Evolutionary conservation across 2,329 filamentous ascomycete species (phyloP).

Genomic region (Diaporthe destruens): DNA sequence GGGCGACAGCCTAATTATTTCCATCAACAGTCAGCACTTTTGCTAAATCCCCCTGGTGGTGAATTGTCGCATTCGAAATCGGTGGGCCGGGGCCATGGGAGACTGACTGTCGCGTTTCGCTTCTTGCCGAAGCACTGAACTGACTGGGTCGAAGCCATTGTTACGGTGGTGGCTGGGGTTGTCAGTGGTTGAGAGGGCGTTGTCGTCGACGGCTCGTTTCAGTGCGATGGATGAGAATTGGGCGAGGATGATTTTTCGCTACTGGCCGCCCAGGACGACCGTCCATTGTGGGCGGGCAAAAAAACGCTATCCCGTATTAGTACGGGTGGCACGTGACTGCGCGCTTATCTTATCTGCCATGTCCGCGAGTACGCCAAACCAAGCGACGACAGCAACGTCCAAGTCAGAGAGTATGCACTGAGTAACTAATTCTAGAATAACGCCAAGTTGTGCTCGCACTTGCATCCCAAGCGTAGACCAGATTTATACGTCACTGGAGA

Average conservation of each 20-base stretch:
- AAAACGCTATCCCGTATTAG: no score
- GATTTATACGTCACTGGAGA: background rate
- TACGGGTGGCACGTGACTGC: slow-evolving; percentile 38
- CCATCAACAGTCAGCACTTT: slow-evolving; percentile 39
- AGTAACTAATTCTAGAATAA: background rate
- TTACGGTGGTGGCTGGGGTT: slow-evolving; percentile 55
- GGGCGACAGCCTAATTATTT: slow-evolving; percentile 41
- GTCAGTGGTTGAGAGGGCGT: slow-evolving; percentile 35
- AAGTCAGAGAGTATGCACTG: background rate
- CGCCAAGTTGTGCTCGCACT: background rate
- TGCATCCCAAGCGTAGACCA: background rate
- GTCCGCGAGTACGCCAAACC: background rate
- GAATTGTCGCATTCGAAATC: slow-evolving; percentile 32
- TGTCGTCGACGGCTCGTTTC: slow-evolving; percentile 34
- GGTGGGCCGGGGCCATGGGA: slow-evolving; percentile 26
- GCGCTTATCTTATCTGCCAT: slow-evolving; percentile 26
- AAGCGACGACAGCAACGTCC: slow-evolving; percentile 4
- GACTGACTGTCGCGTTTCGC: slow-evolving; percentile 79
- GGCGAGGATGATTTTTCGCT: slow-evolving; percentile 40
- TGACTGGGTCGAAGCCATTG: slow-evolving; percentile 83
- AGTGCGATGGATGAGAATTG: slow-evolving; percentile 14
- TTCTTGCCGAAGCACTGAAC: slow-evolving; percentile 99
- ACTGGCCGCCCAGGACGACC: background rate
- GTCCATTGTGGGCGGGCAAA: slow-evolving; percentile 38
- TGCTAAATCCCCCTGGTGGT: slow-evolving; percentile 29